Percentiles rank a stretch among this genome's conserved stretches.
These are phyloP conservation scores for Euphorbia lathyris DNA, from an alignment of 345 rosid species.

Conservation along the genomic window DNA sequence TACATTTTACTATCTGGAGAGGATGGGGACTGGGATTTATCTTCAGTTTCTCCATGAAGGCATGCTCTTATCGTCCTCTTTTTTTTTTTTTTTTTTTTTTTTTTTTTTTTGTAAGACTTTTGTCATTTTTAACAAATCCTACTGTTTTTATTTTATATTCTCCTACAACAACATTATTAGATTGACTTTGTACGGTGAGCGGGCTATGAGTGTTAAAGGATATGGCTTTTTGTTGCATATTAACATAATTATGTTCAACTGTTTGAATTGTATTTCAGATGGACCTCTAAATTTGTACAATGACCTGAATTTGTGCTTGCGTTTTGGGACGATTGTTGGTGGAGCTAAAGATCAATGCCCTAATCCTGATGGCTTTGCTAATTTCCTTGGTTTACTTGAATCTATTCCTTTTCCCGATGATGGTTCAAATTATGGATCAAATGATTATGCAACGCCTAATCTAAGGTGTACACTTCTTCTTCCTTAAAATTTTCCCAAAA, in stretches of 20 bases:
- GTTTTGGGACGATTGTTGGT: conserved; percentile 45
- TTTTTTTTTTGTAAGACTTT: conserved; percentile 3
- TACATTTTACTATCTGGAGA: neutral
- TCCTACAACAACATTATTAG: neutral
- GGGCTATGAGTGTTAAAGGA: neutral
- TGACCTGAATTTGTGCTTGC: conserved; percentile 52
- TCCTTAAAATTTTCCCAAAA: neutral
- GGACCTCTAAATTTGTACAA: conserved; percentile 42
- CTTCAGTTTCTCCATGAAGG: conserved; percentile 6
- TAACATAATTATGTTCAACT: neutral
- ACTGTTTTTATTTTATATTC: neutral
- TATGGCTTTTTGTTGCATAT: neutral
- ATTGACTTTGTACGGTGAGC: neutral
- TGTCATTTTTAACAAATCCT: conserved; percentile 7
- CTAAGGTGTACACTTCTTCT: conserved; percentile 45
- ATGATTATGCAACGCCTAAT: conserved; percentile 51
- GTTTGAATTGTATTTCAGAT: conserved; percentile 29
- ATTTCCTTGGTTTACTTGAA: conserved; percentile 77
- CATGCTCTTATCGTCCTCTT: neutral
- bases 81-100: neutral
- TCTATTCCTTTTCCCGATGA: conserved; percentile 71
- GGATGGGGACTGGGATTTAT: neutral
- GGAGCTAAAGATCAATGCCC: conserved; percentile 65
- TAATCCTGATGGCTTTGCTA: conserved; percentile 67
- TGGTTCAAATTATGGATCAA: conserved; percentile 58